Base-by-base conservation (phyloP, 129 eudicot genomes). In the Chrysanthemum lavandulifolium region DNA sequence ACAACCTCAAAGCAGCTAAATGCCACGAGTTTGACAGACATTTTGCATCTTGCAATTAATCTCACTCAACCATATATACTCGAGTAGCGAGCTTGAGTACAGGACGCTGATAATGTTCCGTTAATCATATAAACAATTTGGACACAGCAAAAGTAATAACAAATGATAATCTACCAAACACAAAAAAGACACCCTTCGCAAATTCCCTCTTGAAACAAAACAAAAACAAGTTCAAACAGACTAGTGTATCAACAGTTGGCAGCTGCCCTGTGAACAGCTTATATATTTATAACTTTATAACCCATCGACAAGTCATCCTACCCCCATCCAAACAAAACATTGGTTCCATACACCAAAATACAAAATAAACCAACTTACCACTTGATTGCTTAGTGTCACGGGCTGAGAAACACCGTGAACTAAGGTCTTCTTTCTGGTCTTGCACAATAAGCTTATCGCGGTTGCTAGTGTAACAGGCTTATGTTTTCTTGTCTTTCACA, bases 401-500 rank as follows among this genome's bases (percentile, higher is more conserved):
- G 47, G 47, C 47, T 40, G 10, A 40, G 47, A 40, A 40, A 40
- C 47, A 10, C 47, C 47, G 47, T 40, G 1, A 1, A 40, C 47
- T 40, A 40, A 40, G 47, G 47, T 40, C 47, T 40, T 40, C 10
- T 6, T 40, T 40, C 47, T 6, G 47, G 47, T 40, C 47, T 40
- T 40, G 0, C 47, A 40, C 10, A 40, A 40, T 40, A 40, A 40
- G 10, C 47, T 40, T 40, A 6, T 40, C 1, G 10, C 2, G 47
- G 10, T 40, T 7, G 47, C 47, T 40, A 40, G 10, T 40, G 47
- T 40, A 40, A 40, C 10, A 40, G 47, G 47, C 47, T 40, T 40
- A 40, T 40, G 79, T 63, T 63, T 76, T 15, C 79, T 45, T 72
- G 79, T 78, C 79, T 48, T 73, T 56, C 48, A 78, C 82, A 63